Conservation (phyloP, 352 stramenopile genomes). For the Sclerospora graminicola region DNA sequence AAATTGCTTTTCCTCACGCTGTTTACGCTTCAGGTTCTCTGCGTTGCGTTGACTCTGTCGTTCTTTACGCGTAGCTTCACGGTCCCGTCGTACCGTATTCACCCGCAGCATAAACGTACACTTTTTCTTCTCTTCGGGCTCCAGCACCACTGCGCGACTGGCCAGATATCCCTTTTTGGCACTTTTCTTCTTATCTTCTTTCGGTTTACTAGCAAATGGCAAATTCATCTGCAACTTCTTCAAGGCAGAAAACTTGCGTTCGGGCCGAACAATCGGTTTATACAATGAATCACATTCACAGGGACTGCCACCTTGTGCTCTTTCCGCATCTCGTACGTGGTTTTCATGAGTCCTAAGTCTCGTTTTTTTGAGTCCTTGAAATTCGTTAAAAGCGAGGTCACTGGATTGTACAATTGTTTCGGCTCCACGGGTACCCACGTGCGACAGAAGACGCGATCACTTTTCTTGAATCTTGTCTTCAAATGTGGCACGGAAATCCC, state of each 20-base stretch:
- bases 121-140: conserved; percentile 94
- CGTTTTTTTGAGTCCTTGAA: conserved; percentile 44
- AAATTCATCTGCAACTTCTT: conserved; percentile 93
- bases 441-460: conserved; percentile 98
- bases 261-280: conserved; percentile 93
- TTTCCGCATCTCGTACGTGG: conserved; percentile 91
- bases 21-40: conserved; percentile 88
- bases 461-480: conserved; percentile 99
- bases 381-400: too few species aligned
- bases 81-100: conserved; percentile 96
- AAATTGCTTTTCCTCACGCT: conserved; percentile 87
- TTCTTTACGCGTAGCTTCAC: conserved; percentile 90
- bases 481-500: too few species aligned
- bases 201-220: conserved; percentile 96
- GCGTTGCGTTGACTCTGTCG: conserved; percentile 80
- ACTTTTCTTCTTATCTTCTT: conserved; percentile 86
- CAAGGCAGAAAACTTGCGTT: conserved; percentile 88
- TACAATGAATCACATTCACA: conserved; percentile 98
- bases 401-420: too few species aligned
- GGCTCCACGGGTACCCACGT: too few species aligned
- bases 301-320: conserved; percentile 92
- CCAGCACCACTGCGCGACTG: conserved; percentile 90
- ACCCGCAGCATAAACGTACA: conserved; percentile 96
- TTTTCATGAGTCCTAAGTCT: conserved; percentile 85
- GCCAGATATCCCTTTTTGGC: conserved; percentile 81